phyloP scores from a whole-genome alignment of 345 rosid species.

The Alliaria petiolata region DNA sequence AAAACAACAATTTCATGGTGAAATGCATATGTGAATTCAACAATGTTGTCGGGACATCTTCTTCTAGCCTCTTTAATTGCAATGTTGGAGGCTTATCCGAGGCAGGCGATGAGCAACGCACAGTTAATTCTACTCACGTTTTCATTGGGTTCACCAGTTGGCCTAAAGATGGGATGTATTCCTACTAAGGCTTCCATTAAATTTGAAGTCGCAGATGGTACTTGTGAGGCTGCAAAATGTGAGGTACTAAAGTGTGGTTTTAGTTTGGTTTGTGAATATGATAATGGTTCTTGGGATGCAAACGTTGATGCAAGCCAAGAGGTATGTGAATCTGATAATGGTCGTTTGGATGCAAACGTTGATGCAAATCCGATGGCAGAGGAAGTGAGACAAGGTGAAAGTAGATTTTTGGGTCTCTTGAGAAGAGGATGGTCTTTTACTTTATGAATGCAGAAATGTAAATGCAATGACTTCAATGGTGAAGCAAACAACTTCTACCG shows the following conservation, averaged over 20 bases:
- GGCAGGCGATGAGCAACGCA: background rate
- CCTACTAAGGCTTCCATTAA: background rate
- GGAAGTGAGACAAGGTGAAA: too few species aligned
- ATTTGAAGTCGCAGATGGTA: background rate
- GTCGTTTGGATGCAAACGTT: background rate
- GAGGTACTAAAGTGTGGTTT: slow-evolving; percentile 9
- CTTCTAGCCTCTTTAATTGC: background rate
- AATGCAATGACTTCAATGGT: too few species aligned
- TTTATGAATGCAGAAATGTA: too few species aligned
- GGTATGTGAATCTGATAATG: background rate
- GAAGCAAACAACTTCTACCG: too few species aligned
- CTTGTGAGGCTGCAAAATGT: background rate
- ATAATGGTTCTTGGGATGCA: background rate
- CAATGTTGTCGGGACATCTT: background rate
- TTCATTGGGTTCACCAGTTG: slow-evolving; percentile 16
- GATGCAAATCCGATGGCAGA: background rate
- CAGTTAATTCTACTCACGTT: background rate
- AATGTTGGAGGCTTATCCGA: slow-evolving; percentile 5
- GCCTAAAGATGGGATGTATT: background rate
- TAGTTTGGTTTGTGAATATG: background rate
- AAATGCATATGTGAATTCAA: slow-evolving; percentile 2
- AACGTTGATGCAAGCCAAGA: background rate
- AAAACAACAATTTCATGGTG: background rate
- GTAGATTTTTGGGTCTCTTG: too few species aligned
- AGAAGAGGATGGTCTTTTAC: too few species aligned